These are phyloP conservation scores for Yamadazyma blattariae DNA, from an alignment of 1,139 yeast species.

Conservation along the genomic window DNA sequence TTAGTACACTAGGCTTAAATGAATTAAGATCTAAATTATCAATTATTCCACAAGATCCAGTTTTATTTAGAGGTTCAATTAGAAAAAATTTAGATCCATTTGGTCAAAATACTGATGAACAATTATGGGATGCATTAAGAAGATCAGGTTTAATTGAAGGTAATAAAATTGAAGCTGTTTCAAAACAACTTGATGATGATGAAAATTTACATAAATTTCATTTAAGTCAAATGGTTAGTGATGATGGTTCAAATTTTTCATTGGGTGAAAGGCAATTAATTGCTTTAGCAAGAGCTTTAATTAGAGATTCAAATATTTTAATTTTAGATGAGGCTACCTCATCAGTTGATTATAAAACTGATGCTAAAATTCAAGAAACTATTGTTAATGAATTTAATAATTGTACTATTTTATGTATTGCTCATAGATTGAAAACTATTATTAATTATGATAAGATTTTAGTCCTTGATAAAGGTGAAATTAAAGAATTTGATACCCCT, in stretches of 20 bases:
- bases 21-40: slow-evolving; percentile 74
- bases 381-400: slow-evolving; percentile 41
- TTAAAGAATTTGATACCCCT: slow-evolving; percentile 50
- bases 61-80: slow-evolving; percentile 78
- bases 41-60: slow-evolving; percentile 93
- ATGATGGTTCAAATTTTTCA: slow-evolving; percentile 52
- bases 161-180: slow-evolving; percentile 17
- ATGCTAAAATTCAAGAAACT: slow-evolving; percentile 47
- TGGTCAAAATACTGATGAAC: slow-evolving; percentile 26
- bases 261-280: slow-evolving; percentile 54
- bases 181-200: slow-evolving; percentile 6
- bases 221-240: slow-evolving; percentile 48
- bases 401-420: slow-evolving; percentile 54
- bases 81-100: slow-evolving; percentile 77
- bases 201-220: slow-evolving; percentile 46
- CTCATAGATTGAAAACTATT: slow-evolving; percentile 54
- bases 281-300: slow-evolving; percentile 53
- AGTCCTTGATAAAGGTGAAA: slow-evolving; percentile 50
- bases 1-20: slow-evolving; percentile 62
- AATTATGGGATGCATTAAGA: slow-evolving; percentile 31
- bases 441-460: slow-evolving; percentile 49
- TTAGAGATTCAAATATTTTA: slow-evolving; percentile 46
- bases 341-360: slow-evolving; percentile 56
- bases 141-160: slow-evolving; percentile 27
- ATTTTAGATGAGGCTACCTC: slow-evolving; percentile 58